Evolutionary conservation across 257 asterid genomes (phyloP), one percentile per base, ranked within the genome.

Genomic region (Penstemon barbatus): DNA sequence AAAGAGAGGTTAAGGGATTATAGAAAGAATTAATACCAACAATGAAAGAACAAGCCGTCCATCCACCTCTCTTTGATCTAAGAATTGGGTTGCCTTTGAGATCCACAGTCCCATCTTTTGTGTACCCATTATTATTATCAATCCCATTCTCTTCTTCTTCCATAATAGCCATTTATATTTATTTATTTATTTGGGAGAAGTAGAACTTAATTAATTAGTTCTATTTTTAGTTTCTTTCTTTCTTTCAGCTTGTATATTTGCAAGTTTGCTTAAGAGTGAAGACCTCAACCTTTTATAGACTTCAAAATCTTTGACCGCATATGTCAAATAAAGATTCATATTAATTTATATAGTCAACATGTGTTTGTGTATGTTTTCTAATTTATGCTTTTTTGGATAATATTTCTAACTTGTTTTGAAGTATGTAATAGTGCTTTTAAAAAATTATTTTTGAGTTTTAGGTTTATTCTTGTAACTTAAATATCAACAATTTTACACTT

Each of bases 41-140:
- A 73, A 91, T 72, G 57, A 91, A 91, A 79, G 76, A 83, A 63
- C 98, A 91, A 72, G 98, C 96, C 33, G 78, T 91, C 98, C 98
- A 91, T 71, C 98, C 90, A 63, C 98, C 98, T 5, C 79, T 77
- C 50, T 84, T 84, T 55, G 94, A 87, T 81, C 94, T 75, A 49
- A 85, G 96, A 55, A 89, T 52, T 7, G 96, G 96, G 56, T 85
- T 87, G 41, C 95, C 97, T 77, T 71, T 87, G 42, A 91, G 90
- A 71, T 91, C 91, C 15, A 91, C 87, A 1, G 95, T 86, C 1
- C 97, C 97, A 74, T 90, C 97, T 73, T 84, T 42, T 63, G 97
- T 88, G 72, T 81, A 90, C 18, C 77, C 89, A 63, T 77, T 72
- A 7, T 43, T 5, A 37, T 57, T 4, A 25, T 25, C 33, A 25